phyloP scores from a whole-genome alignment of 2,329 filamentous ascomycete genomes.

The Claviceps sp. region DNA sequence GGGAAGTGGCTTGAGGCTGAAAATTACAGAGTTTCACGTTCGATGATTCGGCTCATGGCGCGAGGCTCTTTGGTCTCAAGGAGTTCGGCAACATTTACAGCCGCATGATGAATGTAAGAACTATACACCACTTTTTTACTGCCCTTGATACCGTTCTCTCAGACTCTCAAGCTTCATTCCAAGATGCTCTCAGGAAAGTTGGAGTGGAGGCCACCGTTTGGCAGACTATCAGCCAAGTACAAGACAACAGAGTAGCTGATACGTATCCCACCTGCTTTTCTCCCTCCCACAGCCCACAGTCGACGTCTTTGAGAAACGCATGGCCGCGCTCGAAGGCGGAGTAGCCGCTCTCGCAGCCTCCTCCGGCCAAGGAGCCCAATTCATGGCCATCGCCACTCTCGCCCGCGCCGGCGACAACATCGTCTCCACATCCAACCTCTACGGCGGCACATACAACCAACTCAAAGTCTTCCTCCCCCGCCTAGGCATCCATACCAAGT shows the following conservation, averaged over 20 bases:
- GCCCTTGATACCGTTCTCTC: background rate
- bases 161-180: background rate
- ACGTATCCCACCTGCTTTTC: background rate
- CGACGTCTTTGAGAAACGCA: constrained; percentile 91
- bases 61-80: constrained; percentile 89
- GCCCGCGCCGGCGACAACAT: constrained; percentile 87
- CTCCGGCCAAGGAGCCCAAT: constrained; percentile 83
- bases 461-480: constrained; percentile 82
- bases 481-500: constrained; percentile 80
- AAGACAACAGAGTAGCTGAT: background rate
- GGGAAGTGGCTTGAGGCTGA: background rate
- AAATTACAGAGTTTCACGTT: constrained; percentile 64
- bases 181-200: no score
- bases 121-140: background rate
- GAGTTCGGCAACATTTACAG: constrained; percentile 97
- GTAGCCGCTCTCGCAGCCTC: constrained; percentile 72
- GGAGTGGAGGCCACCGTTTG: no score
- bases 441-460: constrained; percentile 95
- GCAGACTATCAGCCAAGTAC: no score
- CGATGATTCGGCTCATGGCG: constrained; percentile 92
- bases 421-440: constrained; percentile 77
- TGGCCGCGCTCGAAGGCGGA: constrained; percentile 90
- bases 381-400: constrained; percentile 77
- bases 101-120: constrained; percentile 77
- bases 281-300: constrained; percentile 59